phyloP scores from a whole-genome alignment of 2,329 filamentous ascomycete genomes.

The Aspergillus floridensis region DNA sequence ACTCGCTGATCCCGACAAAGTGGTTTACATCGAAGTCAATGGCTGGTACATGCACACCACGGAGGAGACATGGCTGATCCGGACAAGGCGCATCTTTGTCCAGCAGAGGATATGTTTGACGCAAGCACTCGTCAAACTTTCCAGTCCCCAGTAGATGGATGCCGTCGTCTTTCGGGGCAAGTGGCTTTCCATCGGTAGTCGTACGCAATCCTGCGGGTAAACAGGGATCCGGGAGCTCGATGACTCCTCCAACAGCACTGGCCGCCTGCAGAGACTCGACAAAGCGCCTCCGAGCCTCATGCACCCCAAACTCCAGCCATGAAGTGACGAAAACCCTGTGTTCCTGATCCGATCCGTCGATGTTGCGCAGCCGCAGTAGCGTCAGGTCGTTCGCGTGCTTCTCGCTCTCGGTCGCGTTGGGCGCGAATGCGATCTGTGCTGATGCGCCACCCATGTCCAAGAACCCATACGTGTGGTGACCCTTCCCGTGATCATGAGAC shows the following conservation, averaged over 20 bases:
- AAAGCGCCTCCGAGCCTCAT: conserved; percentile 83
- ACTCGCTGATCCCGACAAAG: conserved; percentile 96
- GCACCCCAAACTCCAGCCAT: conserved; percentile 96
- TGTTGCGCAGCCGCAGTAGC: conserved; percentile 75
- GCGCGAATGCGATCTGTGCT: conserved; percentile 95
- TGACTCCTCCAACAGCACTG: conserved; percentile 55
- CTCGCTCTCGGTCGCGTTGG: conserved; percentile 83
- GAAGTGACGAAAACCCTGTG: conserved; percentile 93
- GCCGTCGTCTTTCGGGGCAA: conserved; percentile 44
- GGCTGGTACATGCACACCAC: conserved; percentile 86
- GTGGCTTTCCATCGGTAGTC: conserved; percentile 65
- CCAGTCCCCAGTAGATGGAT: conserved; percentile 76
- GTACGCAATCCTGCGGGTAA: conserved; percentile 74
- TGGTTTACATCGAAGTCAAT: conserved; percentile 98
- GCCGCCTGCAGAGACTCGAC: conserved; percentile 71
- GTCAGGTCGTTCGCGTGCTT: conserved; percentile 90
- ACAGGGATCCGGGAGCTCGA: conserved; percentile 85
- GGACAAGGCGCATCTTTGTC: conserved; percentile 84
- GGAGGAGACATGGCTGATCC: conserved; percentile 81
- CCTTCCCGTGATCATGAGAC: conserved; percentile 75
- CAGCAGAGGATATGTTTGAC: conserved; percentile 76
- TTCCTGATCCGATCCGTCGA: conserved; percentile 74
- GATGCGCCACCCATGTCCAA: conserved; percentile 98
- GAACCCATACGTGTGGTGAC: conserved; percentile 93
- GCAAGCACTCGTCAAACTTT: conserved; percentile 79